phyloP scores from a whole-genome alignment of 148 eudicot genomes.

The Rheum nobile region DNA sequence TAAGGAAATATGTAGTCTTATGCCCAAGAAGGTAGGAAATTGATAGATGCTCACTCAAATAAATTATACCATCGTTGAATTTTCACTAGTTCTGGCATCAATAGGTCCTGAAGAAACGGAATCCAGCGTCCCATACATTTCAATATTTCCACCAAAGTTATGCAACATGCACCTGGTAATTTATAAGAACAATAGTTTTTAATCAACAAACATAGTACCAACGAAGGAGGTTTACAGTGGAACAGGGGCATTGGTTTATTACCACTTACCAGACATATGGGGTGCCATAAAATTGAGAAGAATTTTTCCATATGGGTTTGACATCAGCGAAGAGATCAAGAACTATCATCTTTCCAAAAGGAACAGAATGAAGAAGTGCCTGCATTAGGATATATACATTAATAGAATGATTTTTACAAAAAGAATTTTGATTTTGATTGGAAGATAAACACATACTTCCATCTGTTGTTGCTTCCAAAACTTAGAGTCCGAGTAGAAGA shows the following conservation, averaged over 20 bases:
- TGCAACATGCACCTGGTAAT: constrained; percentile 92
- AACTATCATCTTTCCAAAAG: constrained; percentile 97
- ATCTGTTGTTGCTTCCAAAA: constrained; percentile 98
- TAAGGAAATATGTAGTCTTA: neutral
- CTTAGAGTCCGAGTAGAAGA: constrained; percentile 75
- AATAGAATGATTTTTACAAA: neutral
- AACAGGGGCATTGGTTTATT: constrained; percentile 4
- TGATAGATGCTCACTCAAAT: neutral
- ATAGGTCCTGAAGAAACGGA: constrained; percentile 84
- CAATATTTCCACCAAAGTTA: constrained; percentile 97
- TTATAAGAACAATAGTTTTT: neutral
- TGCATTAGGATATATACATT: constrained; percentile 18
- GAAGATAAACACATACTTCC: constrained; percentile 43
- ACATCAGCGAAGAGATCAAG: constrained; percentile 99
- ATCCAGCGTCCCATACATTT: constrained; percentile 93
- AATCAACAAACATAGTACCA: neutral
- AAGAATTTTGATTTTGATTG: neutral
- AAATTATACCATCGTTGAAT: constrained; percentile 81
- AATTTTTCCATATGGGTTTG: constrained; percentile 79
- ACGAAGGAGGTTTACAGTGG: neutral
- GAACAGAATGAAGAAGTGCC: constrained; percentile 98
- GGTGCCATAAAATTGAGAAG: constrained; percentile 85
- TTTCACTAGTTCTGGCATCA: constrained; percentile 67
- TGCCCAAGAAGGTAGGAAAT: neutral
- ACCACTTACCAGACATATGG: constrained; percentile 96